Base-by-base conservation (phyloP, 176 grass and related monocot genomes). In the Oryza rufipogon region DNA sequence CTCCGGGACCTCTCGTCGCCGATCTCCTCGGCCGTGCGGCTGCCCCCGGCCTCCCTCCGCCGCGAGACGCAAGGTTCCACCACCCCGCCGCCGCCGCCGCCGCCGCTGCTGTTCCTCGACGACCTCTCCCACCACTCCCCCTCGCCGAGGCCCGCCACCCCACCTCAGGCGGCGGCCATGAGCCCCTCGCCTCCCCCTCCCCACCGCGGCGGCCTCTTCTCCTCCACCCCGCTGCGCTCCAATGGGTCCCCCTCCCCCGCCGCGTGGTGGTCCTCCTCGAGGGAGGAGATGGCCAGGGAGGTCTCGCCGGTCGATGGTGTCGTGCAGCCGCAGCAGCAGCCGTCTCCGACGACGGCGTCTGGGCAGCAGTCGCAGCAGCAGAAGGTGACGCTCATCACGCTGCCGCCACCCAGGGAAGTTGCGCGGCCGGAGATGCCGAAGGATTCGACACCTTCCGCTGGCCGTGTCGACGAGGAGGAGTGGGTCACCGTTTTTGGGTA, bases 401-500 rank as follows among this genome's bases (percentile, higher is more conserved):
- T 93, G 54, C 94, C 91, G 0, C 91, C 94, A 0, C 94, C 86
- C 7, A 89, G 91, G 80, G 91, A 96, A 74, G 94, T 96, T 42
- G 94, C 85, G 30, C 88, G 94, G 48, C 91, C 94, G 1, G 94
- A 96, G 81, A 85, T 93, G 71, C 86, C 85, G 0, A 91, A 80
- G 78, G 81, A 91, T 63, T 88, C 86, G 67, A 73, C 79, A 51
- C 84, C 86, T 10, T 33, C 85, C 6, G 49, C 89, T 56, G 84
- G 81, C 12, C 77, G 80, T n/a, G 76, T 96, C 56, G 89, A 96
- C 56, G 94, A 96, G 38, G 94, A 93, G 77, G 94, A 93, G 42
- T 96, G 94, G 94, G 81, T 96, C 80, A 96, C 94, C 28, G 84
- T 96, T 76, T 96, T 91, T 56, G 94, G 91, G 94, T 96, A 93